phyloP scores from a whole-genome alignment of 2,329 filamentous ascomycete species.

The Xylariomycetidae sp. region DNA sequence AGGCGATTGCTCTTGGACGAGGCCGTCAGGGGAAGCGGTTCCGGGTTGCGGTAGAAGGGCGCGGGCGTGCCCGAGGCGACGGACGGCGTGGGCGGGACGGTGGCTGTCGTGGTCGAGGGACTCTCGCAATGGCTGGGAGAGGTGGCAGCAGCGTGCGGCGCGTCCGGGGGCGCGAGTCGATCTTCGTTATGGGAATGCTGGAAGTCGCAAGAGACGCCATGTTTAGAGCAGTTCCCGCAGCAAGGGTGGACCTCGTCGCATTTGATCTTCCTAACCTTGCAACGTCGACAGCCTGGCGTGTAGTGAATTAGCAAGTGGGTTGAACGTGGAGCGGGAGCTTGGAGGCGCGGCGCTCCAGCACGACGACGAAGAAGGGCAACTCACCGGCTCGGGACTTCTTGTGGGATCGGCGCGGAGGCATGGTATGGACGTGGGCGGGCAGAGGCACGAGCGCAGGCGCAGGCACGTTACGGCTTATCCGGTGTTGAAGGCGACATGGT shows the following conservation, averaged over 20 bases:
- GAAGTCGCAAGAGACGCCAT: slow-evolving; percentile 62
- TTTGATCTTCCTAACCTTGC: slow-evolving; percentile 66
- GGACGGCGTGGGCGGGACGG: slow-evolving; percentile 20
- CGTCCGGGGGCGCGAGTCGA: slow-evolving; percentile 33
- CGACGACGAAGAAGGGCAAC: neutral
- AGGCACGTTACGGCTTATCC: too few relatives aligned
- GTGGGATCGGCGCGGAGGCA: slow-evolving; percentile 62
- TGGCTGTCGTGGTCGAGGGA: slow-evolving; percentile 17
- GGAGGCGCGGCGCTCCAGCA: neutral
- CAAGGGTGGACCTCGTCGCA: slow-evolving; percentile 61
- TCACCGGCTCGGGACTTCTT: slow-evolving; percentile 59
- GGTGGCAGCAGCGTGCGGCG: slow-evolving; percentile 24
- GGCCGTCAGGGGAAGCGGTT: slow-evolving; percentile 28
- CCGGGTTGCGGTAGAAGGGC: slow-evolving; percentile 27
- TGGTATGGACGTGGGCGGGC: too few relatives aligned
- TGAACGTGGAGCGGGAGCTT: slow-evolving; percentile 2
- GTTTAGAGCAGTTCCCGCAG: slow-evolving; percentile 61
- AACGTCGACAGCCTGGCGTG: slow-evolving; percentile 47
- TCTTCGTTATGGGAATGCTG: slow-evolving; percentile 44
- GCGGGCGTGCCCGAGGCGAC: slow-evolving; percentile 27
- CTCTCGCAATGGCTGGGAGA: slow-evolving; percentile 22
- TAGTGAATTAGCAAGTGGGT: slow-evolving; percentile 1
- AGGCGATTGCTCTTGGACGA: slow-evolving; percentile 38
- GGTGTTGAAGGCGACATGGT: too few relatives aligned
- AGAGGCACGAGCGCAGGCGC: too few relatives aligned